Evolutionary conservation across 352 stramenopile species (phyloP), one percentile per base, ranked within the genome.

Genomic region (Phytophthora colocasiae): DNA sequence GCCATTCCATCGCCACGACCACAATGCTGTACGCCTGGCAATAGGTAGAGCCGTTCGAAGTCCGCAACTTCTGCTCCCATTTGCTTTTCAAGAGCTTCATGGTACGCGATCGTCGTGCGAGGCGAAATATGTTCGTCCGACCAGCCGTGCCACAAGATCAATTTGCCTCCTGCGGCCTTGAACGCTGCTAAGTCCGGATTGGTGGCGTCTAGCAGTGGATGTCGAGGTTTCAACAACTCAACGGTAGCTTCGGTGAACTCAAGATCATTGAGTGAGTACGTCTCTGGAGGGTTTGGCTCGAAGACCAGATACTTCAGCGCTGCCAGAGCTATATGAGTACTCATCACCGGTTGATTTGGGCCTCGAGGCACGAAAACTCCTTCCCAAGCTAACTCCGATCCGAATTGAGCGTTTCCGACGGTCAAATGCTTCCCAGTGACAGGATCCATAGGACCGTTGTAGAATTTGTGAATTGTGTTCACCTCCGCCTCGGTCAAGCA

Each of bases 121-220:
- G 73, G 69, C 26, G 73, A 74, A 56, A 81, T 81, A 34, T 81
- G 69, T 9, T 71, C 60, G 39, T 81, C 73, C 4, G 66, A 43
- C 67, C 64, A 83, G 14, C 71, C 71, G 58, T 83, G 71, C 67
- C 70, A 83, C 17, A 83, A 9, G 31, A 83, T 78, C 8, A 81
- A 57, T 26, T 78, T 83, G 10, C 75, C 63, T 8, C 75, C 71
- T 15, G 63, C 59, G 8, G 43, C 41, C 32, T 77, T 71, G 53
- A 80, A 83, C 1, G 66, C 68, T 12, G 66, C 12, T 19, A 81
- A 58, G 32, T 81, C 70, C 2, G 66, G 58, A n/a, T 47, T 83
- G 1, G 68, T 69, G 10, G 75, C 71, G 24, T 83, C 68, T 4
- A 83, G 62, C 9, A 78, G 56, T 3, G 60, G 34, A 32, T 83